Conservation (phyloP, 1,139 yeast genomes). For the Kazachstania sp. region DNA sequence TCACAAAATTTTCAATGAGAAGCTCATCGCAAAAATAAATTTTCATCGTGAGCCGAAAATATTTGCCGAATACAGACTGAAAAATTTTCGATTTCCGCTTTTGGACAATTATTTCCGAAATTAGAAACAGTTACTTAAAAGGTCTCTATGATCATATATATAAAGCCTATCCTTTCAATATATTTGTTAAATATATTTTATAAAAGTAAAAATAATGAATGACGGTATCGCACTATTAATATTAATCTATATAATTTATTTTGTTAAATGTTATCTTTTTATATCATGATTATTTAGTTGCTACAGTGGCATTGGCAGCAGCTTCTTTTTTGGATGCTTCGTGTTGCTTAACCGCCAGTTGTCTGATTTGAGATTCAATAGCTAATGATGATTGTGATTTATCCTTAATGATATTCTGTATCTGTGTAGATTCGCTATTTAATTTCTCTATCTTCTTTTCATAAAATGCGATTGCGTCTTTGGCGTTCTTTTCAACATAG, state of each 20-base stretch:
- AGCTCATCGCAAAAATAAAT: no score
- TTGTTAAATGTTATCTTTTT: neutral
- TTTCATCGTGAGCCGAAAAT: no score
- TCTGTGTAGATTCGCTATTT: constrained; percentile 61
- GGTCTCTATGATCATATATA: no score
- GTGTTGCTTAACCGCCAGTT: constrained; percentile 21
- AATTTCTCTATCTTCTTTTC: constrained; percentile 65
- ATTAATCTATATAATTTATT: neutral
- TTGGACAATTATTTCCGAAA: no score
- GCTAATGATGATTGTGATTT: constrained; percentile 35
- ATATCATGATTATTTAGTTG: neutral
- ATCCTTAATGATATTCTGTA: constrained; percentile 64
- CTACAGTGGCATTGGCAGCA: neutral
- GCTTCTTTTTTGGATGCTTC: constrained; percentile 10
- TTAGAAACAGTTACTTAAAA: neutral
- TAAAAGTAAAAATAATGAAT: no score
- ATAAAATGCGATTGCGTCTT: constrained; percentile 66
- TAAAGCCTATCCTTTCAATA: no score
- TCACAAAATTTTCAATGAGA: no score
- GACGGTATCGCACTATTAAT: neutral
- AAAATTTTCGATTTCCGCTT: no score
- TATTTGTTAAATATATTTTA: no score
- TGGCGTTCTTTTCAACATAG: constrained; percentile 69
- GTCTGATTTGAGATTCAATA: constrained; percentile 28
- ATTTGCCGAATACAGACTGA: no score